phyloP scores from a whole-genome alignment of 2,329 filamentous ascomycete genomes.

The Rutstroemia sydowiana region DNA sequence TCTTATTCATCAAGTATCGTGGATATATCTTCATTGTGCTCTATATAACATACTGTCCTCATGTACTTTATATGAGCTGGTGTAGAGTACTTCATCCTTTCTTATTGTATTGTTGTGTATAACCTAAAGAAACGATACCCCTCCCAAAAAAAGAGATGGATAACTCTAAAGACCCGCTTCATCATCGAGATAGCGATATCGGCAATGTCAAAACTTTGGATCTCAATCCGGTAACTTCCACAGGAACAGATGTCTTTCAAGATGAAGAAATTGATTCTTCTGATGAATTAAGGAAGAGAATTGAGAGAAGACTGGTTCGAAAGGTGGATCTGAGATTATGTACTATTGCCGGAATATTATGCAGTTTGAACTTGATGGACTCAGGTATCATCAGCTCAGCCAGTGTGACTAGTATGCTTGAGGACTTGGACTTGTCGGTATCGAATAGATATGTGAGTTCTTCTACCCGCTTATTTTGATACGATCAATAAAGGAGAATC shows the following conservation, averaged over 20 bases:
- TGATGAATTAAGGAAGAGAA: neutral
- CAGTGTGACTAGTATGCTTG: conserved; percentile 47
- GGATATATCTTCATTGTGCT: too few species aligned
- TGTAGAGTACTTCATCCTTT: too few species aligned
- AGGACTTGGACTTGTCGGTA: conserved; percentile 51
- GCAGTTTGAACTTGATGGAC: conserved; percentile 62
- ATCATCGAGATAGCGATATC: neutral
- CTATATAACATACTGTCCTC: too few species aligned
- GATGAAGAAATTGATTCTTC: neutral
- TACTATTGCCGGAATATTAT: conserved; percentile 64
- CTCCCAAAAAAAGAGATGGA: too few species aligned
- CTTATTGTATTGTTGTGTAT: too few species aligned
- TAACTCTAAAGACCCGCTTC: neutral
- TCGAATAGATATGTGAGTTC: conserved; percentile 53
- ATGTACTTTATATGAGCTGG: too few species aligned
- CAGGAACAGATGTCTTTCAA: neutral
- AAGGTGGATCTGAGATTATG: conserved; percentile 64
- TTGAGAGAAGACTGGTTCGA: conserved; percentile 42
- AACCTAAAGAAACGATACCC: too few species aligned
- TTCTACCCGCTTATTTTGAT: neutral
- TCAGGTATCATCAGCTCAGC: conserved; percentile 63
- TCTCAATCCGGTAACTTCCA: neutral
- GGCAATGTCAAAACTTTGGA: neutral
- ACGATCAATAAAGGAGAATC: neutral
- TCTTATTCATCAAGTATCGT: neutral